phyloP scores from a whole-genome alignment of 495 filamentous ascomycete species.

The Talaromyces proteolyticus region DNA sequence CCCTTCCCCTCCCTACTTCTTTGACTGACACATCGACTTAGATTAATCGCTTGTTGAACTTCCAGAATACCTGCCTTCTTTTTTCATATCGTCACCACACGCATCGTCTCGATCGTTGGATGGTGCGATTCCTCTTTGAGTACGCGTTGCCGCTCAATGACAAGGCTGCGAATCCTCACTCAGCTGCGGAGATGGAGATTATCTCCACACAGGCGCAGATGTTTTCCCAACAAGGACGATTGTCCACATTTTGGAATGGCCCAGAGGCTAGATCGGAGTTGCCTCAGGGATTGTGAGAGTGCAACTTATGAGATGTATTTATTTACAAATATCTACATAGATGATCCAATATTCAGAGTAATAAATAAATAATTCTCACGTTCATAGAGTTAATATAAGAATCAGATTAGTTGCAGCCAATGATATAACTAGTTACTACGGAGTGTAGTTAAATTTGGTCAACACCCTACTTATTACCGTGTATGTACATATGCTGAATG shows the following conservation, averaged over 20 bases:
- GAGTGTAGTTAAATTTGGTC: too few species aligned
- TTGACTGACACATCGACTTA: not conserved
- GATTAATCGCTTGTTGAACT: conserved; percentile 1
- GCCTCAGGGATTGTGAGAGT: not conserved
- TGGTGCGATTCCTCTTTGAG: conserved; percentile 1
- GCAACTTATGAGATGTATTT: not conserved
- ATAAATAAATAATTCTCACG: too few species aligned
- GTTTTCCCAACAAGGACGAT: not conserved
- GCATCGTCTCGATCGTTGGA: not conserved
- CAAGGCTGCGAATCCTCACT: not conserved
- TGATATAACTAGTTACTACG: too few species aligned
- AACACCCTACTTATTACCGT: too few species aligned
- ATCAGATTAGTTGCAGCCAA: too few species aligned
- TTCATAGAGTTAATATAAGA: too few species aligned
- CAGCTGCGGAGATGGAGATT: not conserved
- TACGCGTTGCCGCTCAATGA: not conserved
- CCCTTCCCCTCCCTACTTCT: not conserved
- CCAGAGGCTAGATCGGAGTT: too few species aligned
- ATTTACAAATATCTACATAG: too few species aligned
- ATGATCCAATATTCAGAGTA: too few species aligned
- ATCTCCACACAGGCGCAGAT: conserved; percentile 1
- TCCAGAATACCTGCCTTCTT: not conserved
- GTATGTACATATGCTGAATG: too few species aligned
- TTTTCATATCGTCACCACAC: not conserved
- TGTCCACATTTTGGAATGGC: not conserved